A percentile compares a stretch with the other conserved stretches of the same genome.
Conservation (phyloP, 2,329 filamentous ascomycete genomes). For the Fusarium tuaranense region DNA sequence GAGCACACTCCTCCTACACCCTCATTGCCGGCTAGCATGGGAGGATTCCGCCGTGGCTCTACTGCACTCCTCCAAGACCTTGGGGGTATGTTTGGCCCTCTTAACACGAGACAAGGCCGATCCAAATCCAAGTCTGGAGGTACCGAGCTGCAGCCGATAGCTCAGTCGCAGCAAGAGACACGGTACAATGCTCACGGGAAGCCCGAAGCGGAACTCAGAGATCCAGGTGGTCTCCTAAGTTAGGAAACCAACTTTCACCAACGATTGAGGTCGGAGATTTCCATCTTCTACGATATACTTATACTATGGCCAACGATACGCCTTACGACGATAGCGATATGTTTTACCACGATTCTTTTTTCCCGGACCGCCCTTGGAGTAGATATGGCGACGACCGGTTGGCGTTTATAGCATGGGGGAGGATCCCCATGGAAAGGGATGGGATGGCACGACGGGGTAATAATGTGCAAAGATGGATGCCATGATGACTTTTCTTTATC, state of each 20-base stretch:
- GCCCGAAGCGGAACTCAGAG: conserved; percentile 50
- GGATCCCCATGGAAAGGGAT: conserved; percentile 3
- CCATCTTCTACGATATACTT: conserved; percentile 23
- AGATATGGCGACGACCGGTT: conserved; percentile 29
- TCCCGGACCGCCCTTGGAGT: conserved; percentile 4
- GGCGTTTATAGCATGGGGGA: conserved; percentile 26
- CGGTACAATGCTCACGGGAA: conserved; percentile 47
- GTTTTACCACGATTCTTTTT: conserved; percentile 13
- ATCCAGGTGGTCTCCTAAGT: conserved; percentile 56
- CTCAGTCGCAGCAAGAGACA: conserved; percentile 54
- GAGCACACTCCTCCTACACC: conserved; percentile 54
- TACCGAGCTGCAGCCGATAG: conserved; percentile 61
- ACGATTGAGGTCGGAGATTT: neutral
- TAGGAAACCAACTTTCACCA: conserved; percentile 26
- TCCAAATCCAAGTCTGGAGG: conserved; percentile 48
- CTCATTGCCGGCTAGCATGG: conserved; percentile 57
- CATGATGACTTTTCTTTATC: neutral
- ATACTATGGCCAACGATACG: conserved; percentile 25
- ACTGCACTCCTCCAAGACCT: conserved; percentile 70
- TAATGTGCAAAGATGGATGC: conserved; percentile 4
- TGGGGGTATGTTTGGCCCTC: conserved; percentile 63
- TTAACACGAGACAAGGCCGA: conserved; percentile 48
- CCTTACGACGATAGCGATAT: conserved; percentile 31
- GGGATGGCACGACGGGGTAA: conserved; percentile 22
- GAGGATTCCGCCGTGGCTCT: conserved; percentile 65